Percentiles rank a stretch among this genome's conserved stretches.
phyloP scores from a whole-genome alignment of 352 stramenopile species.

The Phytophthora macrochlamydospora region DNA sequence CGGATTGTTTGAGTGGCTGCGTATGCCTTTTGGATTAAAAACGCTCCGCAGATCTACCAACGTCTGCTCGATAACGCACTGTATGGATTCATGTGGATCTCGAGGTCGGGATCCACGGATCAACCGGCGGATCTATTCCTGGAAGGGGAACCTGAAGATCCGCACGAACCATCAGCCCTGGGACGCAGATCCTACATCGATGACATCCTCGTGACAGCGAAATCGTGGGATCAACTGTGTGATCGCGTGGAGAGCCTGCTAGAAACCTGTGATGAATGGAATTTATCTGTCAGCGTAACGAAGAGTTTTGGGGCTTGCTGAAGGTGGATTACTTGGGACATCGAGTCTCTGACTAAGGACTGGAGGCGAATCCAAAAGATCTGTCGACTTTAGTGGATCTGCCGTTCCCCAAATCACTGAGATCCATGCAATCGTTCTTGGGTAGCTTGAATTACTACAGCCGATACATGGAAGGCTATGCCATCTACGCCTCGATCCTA shows the following conservation, averaged over 20 bases:
- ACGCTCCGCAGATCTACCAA: not conserved
- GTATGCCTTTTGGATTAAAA: conserved; percentile 14
- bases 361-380: conserved; percentile 24
- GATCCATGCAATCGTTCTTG: too few species aligned
- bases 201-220: conserved; percentile 20
- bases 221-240: conserved; percentile 17
- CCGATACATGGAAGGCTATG: conserved; percentile 21
- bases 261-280: conserved; percentile 12
- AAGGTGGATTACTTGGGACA: conserved; percentile 24
- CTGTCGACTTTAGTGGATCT: not conserved
- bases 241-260: conserved; percentile 8
- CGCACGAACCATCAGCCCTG: not conserved
- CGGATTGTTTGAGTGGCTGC: conserved; percentile 14
- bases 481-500: conserved; percentile 16
- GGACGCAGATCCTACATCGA: conserved; percentile 27
- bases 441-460: conserved; percentile 24
- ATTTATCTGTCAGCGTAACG: conserved; percentile 24
- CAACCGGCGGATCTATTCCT: not conserved
- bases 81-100: not conserved
- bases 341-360: conserved; percentile 5
- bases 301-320: conserved; percentile 18
- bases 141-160: not conserved
- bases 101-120: not conserved
- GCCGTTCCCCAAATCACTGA: too few species aligned
- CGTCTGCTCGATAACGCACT: not conserved